Conservation (phyloP, 2,329 filamentous ascomycete species). For the Byssothecium circinans region DNA sequence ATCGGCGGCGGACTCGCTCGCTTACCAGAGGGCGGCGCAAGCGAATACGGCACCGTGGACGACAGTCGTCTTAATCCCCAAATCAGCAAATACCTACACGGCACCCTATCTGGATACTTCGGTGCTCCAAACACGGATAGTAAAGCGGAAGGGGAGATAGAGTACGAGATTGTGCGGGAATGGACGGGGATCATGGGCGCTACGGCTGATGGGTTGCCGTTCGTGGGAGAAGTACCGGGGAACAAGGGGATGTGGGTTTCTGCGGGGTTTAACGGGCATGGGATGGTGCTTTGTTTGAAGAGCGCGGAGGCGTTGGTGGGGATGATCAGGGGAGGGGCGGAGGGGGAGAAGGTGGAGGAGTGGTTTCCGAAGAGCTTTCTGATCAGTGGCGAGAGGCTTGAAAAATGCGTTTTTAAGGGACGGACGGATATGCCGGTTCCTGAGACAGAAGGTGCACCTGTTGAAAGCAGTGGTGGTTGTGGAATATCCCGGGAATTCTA, state of each 20-base stretch:
- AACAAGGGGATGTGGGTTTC: slow-evolving; percentile 56
- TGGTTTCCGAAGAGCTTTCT: slow-evolving; percentile 61
- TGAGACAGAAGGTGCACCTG: slow-evolving; percentile 1
- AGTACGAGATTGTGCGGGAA: slow-evolving; percentile 35
- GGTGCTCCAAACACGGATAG: slow-evolving; percentile 39
- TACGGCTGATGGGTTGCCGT: slow-evolving; percentile 54
- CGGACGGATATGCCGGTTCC: slow-evolving; percentile 26
- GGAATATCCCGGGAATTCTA: too few relatives aligned
- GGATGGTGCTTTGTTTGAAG: slow-evolving; percentile 66
- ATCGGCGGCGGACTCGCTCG: slow-evolving; percentile 62
- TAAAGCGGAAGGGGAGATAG: slow-evolving; percentile 7
- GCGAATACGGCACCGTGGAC: slow-evolving; percentile 59
- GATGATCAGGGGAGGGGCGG: slow-evolving; percentile 50
- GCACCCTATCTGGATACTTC: slow-evolving; percentile 54
- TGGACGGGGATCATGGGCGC: slow-evolving; percentile 58
- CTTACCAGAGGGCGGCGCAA: slow-evolving; percentile 46
- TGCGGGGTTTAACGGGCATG: slow-evolving; percentile 65
- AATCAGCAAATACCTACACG: slow-evolving; percentile 53
- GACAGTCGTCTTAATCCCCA: slow-evolving; percentile 56
- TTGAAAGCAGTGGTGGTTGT: background rate
- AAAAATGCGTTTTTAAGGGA: slow-evolving; percentile 24
- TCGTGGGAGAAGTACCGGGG: slow-evolving; percentile 49
- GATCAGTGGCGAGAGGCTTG: slow-evolving; percentile 51
- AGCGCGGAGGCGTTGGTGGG: slow-evolving; percentile 59
- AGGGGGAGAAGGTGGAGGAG: slow-evolving; percentile 22